A percentile compares a stretch with the other conserved stretches of the same genome.
Evolutionary conservation across 164 flowering plant genomes (phyloP).

Genomic region (Chimonanthus praecox): DNA sequence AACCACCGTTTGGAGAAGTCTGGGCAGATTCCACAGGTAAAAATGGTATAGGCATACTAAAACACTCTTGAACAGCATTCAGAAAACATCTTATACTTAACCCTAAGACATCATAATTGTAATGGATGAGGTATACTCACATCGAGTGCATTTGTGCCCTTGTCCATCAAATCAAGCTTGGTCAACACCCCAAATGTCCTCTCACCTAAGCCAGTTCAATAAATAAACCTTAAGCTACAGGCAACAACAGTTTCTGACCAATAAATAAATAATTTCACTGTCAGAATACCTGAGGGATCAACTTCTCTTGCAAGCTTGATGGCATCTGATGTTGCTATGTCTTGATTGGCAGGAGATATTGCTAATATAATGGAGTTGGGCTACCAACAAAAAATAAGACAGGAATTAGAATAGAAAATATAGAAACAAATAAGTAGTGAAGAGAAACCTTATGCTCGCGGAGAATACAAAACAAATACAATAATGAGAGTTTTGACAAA

Average conservation of each 20-base stretch:
- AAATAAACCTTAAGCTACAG: neutral
- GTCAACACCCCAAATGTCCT: conserved; percentile 73
- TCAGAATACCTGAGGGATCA: conserved; percentile 49
- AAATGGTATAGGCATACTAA: no score
- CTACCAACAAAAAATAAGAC: conserved; percentile 24
- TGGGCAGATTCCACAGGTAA: no score
- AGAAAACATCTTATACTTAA: no score
- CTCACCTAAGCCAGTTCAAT: conserved; percentile 37
- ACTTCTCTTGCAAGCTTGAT: conserved; percentile 71
- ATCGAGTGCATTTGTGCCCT: conserved; percentile 71
- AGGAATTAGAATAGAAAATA: neutral
- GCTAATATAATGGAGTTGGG: conserved; percentile 62
- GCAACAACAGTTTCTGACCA: neutral
- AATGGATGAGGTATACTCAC: conserved; percentile 27
- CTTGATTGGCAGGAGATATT: conserved; percentile 73
- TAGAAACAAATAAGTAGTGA: neutral
- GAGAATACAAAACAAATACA: neutral
- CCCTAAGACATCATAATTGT: neutral
- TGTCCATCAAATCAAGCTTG: conserved; percentile 71
- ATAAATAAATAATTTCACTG: neutral
- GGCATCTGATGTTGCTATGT: conserved; percentile 72
- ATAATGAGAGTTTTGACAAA: neutral
- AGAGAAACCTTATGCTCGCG: neutral
- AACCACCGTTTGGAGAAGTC: no score
- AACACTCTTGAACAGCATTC: no score